Conservation (phyloP, 495 filamentous ascomycete genomes). For the Aspergillus panamensis region DNA sequence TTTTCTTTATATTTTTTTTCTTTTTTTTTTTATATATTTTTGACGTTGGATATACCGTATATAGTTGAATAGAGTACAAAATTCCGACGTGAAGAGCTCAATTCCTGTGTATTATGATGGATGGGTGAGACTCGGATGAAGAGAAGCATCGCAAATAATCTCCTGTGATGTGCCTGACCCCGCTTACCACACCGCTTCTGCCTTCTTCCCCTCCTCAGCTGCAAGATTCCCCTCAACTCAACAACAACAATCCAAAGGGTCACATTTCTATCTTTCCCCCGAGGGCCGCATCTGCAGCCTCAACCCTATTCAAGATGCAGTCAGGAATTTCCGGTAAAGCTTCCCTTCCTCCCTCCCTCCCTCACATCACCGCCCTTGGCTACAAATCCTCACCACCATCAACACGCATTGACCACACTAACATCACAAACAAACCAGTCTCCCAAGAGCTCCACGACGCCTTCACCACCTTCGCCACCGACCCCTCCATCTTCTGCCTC, state of each 20-base stretch:
- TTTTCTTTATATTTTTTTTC: conserved; percentile 3
- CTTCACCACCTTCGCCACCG: conserved; percentile 70
- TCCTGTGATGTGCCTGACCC: not conserved
- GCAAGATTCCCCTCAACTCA: conserved; percentile 1
- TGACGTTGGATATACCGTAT: conserved; percentile 15
- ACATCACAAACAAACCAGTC: conserved; percentile 47
- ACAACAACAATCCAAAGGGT: conserved; percentile 2
- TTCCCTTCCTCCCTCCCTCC: conserved; percentile 1
- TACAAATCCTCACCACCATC: not conserved
- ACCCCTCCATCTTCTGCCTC: conserved; percentile 67
- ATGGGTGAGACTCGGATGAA: too few species aligned
- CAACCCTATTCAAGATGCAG: conserved; percentile 59
- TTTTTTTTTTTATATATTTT: not conserved
- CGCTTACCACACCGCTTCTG: conserved; percentile 17
- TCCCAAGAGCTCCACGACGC: conserved; percentile 80
- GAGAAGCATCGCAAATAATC: not conserved
- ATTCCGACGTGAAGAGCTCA: not conserved
- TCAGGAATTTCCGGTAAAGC: conserved; percentile 77
- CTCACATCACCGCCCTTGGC: not conserved
- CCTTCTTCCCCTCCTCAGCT: conserved; percentile 10
- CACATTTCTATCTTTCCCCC: conserved; percentile 1
- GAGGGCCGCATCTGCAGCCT: not conserved
- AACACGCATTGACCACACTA: not conserved
- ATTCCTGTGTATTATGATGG: not conserved
- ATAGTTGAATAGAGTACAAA: conserved; percentile 5